A percentile compares a stretch with the other conserved stretches of the same genome.
These are phyloP conservation scores for Russula abietina DNA, from an alignment of 768 basidiomycete genomes.

Conservation along the genomic window DNA sequence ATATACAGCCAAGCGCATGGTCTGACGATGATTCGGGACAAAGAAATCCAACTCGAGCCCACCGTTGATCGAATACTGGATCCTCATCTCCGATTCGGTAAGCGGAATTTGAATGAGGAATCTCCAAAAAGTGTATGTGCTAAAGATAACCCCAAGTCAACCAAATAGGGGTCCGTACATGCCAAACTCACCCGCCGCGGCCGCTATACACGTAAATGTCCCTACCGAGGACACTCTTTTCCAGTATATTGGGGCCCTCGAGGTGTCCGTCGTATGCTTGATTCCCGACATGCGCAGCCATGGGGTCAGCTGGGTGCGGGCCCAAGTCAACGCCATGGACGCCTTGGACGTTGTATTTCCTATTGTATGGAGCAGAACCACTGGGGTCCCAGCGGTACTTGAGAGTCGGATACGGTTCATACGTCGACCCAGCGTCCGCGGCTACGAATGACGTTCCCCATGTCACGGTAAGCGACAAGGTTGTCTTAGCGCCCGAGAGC, in stretches of 20 bases:
- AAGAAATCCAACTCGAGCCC: conserved; percentile 74
- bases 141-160: conserved; percentile 30
- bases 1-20: conserved; percentile 91
- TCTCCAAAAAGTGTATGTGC: conserved; percentile 91
- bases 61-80: conserved; percentile 77
- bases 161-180: neutral
- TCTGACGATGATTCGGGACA: conserved; percentile 72
- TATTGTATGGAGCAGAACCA: conserved; percentile 23
- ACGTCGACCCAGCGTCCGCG: conserved; percentile 71
- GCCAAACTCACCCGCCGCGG: conserved; percentile 39
- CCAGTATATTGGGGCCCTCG: conserved; percentile 32
- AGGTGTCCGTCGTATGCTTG: neutral
- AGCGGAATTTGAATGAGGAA: conserved; percentile 83
- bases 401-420: conserved; percentile 66
- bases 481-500: conserved; percentile 2
- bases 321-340: conserved; percentile 50
- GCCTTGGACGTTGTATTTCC: conserved; percentile 15
- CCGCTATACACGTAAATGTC: conserved; percentile 67
- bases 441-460: conserved; percentile 38
- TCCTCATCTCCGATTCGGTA: conserved; percentile 59
- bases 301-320: conserved; percentile 71
- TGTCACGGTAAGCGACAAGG: neutral
- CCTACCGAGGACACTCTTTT: conserved; percentile 46
- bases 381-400: conserved; percentile 73
- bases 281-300: conserved; percentile 36